Evolutionary conservation across 2,329 filamentous ascomycete genomes (phyloP).

Genomic region (Cyclaneusma minus): DNA sequence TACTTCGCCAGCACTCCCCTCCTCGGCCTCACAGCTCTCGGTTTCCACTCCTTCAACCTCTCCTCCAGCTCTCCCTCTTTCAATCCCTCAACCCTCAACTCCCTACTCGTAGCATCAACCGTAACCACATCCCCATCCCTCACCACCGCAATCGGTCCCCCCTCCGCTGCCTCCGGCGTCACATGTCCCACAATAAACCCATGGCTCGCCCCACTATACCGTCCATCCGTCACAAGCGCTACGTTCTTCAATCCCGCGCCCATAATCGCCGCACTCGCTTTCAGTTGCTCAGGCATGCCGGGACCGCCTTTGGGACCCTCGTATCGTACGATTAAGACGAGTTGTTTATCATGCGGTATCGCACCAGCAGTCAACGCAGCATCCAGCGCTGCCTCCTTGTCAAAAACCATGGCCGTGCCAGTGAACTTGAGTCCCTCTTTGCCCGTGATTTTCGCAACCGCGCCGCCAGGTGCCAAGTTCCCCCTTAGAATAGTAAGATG

Average conservation of each 20-base stretch:
- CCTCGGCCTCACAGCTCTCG: no score
- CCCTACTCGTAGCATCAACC: slow-evolving; percentile 70
- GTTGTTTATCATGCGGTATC: slow-evolving; percentile 60
- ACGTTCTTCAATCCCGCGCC: slow-evolving; percentile 78
- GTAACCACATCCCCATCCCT: slow-evolving; percentile 67
- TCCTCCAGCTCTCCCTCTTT: slow-evolving; percentile 53
- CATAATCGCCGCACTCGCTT: slow-evolving; percentile 80
- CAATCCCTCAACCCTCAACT: slow-evolving; percentile 49
- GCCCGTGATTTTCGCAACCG: slow-evolving; percentile 91
- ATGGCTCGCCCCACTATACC: slow-evolving; percentile 78
- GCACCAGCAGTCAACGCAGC: slow-evolving; percentile 53
- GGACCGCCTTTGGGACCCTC: slow-evolving; percentile 89
- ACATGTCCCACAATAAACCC: slow-evolving; percentile 93
- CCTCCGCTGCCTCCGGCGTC: slow-evolving; percentile 75
- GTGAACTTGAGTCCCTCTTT: slow-evolving; percentile 79
- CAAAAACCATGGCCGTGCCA: slow-evolving; percentile 68
- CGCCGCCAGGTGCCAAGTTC: slow-evolving; percentile 76
- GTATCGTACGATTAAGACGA: slow-evolving; percentile 83
- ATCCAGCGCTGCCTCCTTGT: slow-evolving; percentile 73
- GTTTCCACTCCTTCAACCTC: slow-evolving; percentile 51
- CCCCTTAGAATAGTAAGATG: slow-evolving; percentile 81
- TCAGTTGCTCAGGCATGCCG: slow-evolving; percentile 91
- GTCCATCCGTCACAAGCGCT: slow-evolving; percentile 80
- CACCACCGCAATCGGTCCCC: slow-evolving; percentile 77
- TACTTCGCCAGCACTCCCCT: slow-evolving; percentile 86